Evolutionary conservation across 176 grass and related monocot genomes (phyloP).

Genomic region (Triticum dicoccoides): DNA sequence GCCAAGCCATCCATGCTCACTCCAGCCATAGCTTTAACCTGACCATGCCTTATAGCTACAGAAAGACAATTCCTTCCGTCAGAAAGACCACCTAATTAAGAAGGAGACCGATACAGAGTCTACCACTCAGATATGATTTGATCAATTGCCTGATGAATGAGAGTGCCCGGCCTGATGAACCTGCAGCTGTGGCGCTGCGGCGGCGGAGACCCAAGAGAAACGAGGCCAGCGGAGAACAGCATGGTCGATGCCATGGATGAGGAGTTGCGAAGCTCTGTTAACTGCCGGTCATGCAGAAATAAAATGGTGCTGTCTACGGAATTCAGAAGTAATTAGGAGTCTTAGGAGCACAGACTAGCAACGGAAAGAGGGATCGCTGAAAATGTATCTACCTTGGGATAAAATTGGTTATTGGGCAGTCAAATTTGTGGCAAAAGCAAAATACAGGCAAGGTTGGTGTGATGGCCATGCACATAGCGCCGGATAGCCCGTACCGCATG

Average conservation of each 20-base stretch:
- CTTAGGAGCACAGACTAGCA: neutral
- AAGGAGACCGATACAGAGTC: neutral
- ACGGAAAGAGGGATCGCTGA: conserved; percentile 15
- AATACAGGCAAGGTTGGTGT: no score
- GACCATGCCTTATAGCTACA: neutral
- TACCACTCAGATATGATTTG: neutral
- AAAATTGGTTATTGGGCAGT: neutral
- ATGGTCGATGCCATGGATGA: conserved; percentile 15
- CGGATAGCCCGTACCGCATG: no score
- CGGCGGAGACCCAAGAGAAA: neutral
- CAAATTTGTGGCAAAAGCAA: no score
- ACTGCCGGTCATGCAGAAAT: neutral
- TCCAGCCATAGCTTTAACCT: neutral
- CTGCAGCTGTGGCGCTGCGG: neutral
- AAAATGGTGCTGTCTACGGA: neutral
- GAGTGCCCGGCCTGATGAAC: neutral
- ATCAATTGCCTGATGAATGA: conserved; percentile 3
- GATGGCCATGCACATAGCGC: no score
- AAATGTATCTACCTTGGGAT: neutral
- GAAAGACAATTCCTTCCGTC: neutral
- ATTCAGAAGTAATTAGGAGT: neutral
- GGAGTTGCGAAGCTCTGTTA: neutral
- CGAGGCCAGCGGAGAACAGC: neutral
- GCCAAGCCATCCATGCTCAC: conserved; percentile 15
- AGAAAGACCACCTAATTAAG: neutral